Base-by-base conservation (phyloP, 495 filamentous ascomycete species). In the Penicillium mononematosum region DNA sequence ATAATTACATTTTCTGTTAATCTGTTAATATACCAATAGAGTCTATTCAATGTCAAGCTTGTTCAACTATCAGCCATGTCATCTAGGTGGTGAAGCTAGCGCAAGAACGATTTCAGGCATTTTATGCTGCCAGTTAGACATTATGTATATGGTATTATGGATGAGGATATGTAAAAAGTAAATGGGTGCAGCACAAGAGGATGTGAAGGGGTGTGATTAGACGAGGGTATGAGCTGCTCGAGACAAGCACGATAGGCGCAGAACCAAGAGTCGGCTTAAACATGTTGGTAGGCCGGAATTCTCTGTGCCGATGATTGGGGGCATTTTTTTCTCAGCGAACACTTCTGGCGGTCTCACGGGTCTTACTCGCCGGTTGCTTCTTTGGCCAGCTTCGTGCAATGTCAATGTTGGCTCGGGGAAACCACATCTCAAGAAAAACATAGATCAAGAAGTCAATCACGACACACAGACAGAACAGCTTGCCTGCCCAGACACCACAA, bases 401-500 rank as follows among this genome's bases (percentile, higher is more conserved):
- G 63, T 98, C 94, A 58, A 98, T 98, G 49, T 81, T 81, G 25
- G 86, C 84, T 49, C 92, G 79, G 0, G 94, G 95, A 54, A 86
- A 92, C 75, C 84, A 88, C 73, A 95, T 82, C 70, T 98, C 95
- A 43, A 97, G 75, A 51, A 93, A 83, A 29, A 95, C 78, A 59
- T 88, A 96, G 47, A 98, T 77, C 58, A 98, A 68, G 63, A 93
- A 97, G 67, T 98, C 94, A 45, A 98, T 88, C 58, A 97, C 85
- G 16, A 93, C 92, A 58, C 92, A 97, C 2, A 98, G 73, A 63
- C 92, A 96, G 67, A 98, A 98, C 22, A 98, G 73, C 73, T 98
- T 98, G 8, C 94, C 94, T 10, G 94, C 94, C 94, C 94, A 98
- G 39, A 98, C 91, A n/a, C 94, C 94, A 65, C 94, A 98, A n/a